A percentile compares a stretch with the other conserved stretches of the same genome.
phyloP scores from a whole-genome alignment of 345 rosid species.

The Cochlearia excelsa region DNA sequence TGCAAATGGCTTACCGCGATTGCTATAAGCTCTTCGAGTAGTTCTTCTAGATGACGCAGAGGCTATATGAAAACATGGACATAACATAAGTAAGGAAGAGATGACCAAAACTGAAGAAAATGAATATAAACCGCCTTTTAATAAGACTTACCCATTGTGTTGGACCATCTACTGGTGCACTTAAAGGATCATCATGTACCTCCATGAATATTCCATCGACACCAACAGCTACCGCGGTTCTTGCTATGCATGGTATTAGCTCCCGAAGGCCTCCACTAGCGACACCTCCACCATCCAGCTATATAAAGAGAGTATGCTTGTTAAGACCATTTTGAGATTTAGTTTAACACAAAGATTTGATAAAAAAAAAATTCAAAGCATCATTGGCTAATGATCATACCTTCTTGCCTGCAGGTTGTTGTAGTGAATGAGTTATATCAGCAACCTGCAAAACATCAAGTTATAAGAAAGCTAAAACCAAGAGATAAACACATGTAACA shows the following conservation, averaged over 20 bases:
- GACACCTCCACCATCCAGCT: slow-evolving; percentile 98
- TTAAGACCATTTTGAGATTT: no score
- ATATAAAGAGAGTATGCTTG: slow-evolving; percentile 17
- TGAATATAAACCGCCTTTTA: no score
- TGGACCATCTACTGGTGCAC: slow-evolving; percentile 96
- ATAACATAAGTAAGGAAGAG: slow-evolving; percentile 8
- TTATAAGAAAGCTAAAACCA: slow-evolving; percentile 1
- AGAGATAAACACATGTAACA: slow-evolving; percentile 32
- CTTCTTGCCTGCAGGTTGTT: slow-evolving; percentile 96
- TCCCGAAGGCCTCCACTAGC: slow-evolving; percentile 99
- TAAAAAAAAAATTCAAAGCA: neutral
- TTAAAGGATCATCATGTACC: slow-evolving; percentile 97
- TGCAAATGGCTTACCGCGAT: slow-evolving; percentile 63
- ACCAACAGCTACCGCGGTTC: slow-evolving; percentile 95
- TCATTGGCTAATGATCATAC: slow-evolving; percentile 31
- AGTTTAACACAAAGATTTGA: no score
- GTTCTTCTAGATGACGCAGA: slow-evolving; percentile 79
- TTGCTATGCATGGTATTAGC: slow-evolving; percentile 90
- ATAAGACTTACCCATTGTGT: slow-evolving; percentile 88
- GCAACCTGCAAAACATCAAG: slow-evolving; percentile 52
- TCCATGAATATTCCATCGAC: slow-evolving; percentile 98
- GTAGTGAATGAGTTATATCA: slow-evolving; percentile 89
- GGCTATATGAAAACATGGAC: slow-evolving; percentile 47
- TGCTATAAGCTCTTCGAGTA: slow-evolving; percentile 81
- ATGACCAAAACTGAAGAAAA: no score